These are phyloP conservation scores for Populus ilicifolia DNA, from an alignment of 345 rosid genomes.

Conservation along the genomic window DNA sequence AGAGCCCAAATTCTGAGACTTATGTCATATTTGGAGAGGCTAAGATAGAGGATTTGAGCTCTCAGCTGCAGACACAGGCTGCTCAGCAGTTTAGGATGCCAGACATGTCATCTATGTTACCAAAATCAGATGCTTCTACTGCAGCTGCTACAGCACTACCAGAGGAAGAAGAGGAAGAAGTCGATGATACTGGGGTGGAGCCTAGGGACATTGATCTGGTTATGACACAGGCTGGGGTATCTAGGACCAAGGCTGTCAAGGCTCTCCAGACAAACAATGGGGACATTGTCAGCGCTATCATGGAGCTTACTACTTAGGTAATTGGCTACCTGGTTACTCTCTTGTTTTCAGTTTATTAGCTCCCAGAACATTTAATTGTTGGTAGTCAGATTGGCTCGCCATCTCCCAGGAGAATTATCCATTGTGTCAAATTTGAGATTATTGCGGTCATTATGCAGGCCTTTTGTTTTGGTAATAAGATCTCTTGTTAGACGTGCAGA, in stretches of 20 bases:
- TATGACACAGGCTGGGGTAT: slow-evolving; percentile 80
- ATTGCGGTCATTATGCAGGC: background rate
- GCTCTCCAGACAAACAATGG: slow-evolving; percentile 69
- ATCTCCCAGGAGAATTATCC: background rate
- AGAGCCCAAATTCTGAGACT: slow-evolving; percentile 83
- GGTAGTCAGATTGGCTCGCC: background rate
- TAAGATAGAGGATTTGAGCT: slow-evolving; percentile 87
- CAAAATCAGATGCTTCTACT: slow-evolving; percentile 51
- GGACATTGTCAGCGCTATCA: slow-evolving; percentile 90
- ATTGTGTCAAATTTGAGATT: background rate
- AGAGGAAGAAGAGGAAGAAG: slow-evolving; percentile 76
- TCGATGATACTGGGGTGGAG: slow-evolving; percentile 75
- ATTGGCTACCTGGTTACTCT: background rate
- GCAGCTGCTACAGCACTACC: slow-evolving; percentile 27
- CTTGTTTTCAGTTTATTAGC: background rate
- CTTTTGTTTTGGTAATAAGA: background rate
- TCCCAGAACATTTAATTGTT: background rate
- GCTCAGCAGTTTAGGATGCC: slow-evolving; percentile 90
- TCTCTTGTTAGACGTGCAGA: background rate
- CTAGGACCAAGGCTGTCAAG: slow-evolving; percentile 68
- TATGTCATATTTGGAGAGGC: slow-evolving; percentile 87
- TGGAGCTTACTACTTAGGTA: slow-evolving; percentile 72
- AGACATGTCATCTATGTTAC: slow-evolving; percentile 50
- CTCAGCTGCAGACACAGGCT: slow-evolving; percentile 87
- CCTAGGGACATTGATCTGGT: slow-evolving; percentile 77